Evolutionary conservation across 768 basidiomycete species (phyloP).

Genomic region (Suillus brevipes): DNA sequence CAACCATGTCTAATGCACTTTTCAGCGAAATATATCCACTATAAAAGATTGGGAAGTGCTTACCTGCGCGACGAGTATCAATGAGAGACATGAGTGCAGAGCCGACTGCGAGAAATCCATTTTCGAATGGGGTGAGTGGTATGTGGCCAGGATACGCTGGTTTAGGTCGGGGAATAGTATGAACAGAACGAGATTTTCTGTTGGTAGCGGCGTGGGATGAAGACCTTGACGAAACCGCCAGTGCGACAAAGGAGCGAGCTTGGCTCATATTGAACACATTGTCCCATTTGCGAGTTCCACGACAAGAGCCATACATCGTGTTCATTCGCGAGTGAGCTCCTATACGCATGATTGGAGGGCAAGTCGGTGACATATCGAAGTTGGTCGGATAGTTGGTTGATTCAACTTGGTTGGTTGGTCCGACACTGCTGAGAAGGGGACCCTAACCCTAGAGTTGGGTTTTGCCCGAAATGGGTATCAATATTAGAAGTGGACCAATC

Average conservation of each 20-base stretch:
- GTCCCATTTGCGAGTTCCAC: not conserved
- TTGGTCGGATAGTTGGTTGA: not conserved
- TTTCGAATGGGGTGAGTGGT: slow-evolving; percentile 80
- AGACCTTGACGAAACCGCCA: not conserved
- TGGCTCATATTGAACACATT: not conserved
- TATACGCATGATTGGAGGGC: not conserved
- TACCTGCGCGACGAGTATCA: slow-evolving; percentile 85
- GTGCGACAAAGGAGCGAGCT: not conserved
- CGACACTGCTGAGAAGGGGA: not conserved
- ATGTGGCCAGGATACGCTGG: slow-evolving; percentile 79
- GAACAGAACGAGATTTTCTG: slow-evolving; percentile 13
- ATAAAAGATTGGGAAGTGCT: slow-evolving; percentile 25
- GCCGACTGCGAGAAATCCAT: slow-evolving; percentile 81
- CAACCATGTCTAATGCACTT: slow-evolving; percentile 80
- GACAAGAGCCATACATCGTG: not conserved
- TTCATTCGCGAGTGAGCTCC: not conserved
- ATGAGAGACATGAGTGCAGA: slow-evolving; percentile 80
- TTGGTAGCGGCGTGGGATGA: not conserved
- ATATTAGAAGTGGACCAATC: not conserved
- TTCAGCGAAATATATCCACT: not conserved
- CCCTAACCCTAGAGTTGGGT: slow-evolving; percentile 6
- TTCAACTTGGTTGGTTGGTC: too few species aligned
- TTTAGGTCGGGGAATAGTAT: slow-evolving; percentile 12
- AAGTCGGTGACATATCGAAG: not conserved
- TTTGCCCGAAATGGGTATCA: not conserved